Evolutionary conservation across 768 basidiomycete genomes (phyloP).

Genomic region (Melanogaster broomeanus): DNA sequence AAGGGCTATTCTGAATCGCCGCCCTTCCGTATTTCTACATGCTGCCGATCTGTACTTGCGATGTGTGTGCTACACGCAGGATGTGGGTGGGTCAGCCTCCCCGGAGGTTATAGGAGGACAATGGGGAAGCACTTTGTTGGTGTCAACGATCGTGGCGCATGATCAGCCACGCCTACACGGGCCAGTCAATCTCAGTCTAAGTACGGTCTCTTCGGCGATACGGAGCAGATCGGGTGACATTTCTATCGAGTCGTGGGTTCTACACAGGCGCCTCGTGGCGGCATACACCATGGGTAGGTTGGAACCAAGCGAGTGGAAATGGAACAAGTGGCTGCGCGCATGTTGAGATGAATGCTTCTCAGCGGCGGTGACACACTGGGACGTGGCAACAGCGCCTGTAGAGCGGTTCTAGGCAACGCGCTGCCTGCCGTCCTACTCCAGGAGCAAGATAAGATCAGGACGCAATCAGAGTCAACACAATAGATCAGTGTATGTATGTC

Average conservation of each 20-base stretch:
- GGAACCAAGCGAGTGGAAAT: conserved; percentile 11
- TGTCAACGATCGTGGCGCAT: neutral
- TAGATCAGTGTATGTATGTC: neutral
- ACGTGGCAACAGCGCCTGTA: neutral
- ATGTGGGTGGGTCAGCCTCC: no score
- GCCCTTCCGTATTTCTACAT: conserved; percentile 1
- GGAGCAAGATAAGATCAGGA: neutral
- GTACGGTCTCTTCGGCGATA: conserved; percentile 19
- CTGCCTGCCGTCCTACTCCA: neutral
- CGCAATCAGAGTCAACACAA: neutral
- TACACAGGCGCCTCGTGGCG: conserved; percentile 17
- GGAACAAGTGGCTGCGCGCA: neutral
- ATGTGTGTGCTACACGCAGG: no score
- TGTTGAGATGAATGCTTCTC: conserved; percentile 17
- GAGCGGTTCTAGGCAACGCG: neutral
- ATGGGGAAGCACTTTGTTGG: conserved; percentile 14
- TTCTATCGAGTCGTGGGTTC: neutral
- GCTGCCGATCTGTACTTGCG: no score
- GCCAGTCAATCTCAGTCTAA: conserved; percentile 14
- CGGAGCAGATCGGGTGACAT: conserved; percentile 3
- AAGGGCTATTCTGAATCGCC: neutral
- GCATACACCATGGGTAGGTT: conserved; percentile 13
- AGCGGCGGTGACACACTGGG: conserved; percentile 11
- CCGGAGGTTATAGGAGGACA: conserved; percentile 9
- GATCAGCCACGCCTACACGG: neutral